Percentiles rank a stretch among this genome's conserved stretches.
These are phyloP conservation scores for Paraphoma sp. DNA, from an alignment of 2,329 filamentous ascomycete genomes.

Conservation along the genomic window DNA sequence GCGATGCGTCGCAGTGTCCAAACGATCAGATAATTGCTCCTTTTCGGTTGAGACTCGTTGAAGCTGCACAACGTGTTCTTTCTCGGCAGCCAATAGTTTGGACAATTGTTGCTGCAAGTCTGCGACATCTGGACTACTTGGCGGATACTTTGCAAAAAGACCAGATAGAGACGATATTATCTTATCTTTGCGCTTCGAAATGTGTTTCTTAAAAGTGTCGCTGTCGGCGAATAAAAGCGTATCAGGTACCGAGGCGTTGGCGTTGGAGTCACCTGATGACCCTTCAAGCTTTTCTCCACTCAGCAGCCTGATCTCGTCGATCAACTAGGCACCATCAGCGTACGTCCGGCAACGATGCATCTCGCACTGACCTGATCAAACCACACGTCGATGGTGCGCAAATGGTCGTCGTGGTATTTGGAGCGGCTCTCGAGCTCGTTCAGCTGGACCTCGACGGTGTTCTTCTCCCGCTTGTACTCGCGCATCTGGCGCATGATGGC, in stretches of 20 bases:
- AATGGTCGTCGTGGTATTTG: slow-evolving; percentile 87
- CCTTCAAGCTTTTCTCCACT: slow-evolving; percentile 43
- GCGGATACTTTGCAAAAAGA: slow-evolving; percentile 63
- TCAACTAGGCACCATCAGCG: slow-evolving; percentile 47
- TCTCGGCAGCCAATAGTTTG: slow-evolving; percentile 79
- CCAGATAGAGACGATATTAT: slow-evolving; percentile 77
- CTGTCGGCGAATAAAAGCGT: slow-evolving; percentile 63
- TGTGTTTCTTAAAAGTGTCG: slow-evolving; percentile 75
- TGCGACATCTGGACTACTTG: slow-evolving; percentile 70
- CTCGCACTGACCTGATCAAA: slow-evolving; percentile 78
- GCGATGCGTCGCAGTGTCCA: slow-evolving; percentile 86
- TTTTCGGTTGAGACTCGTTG: slow-evolving; percentile 80
- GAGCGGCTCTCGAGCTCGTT: slow-evolving; percentile 80
- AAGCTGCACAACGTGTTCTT: slow-evolving; percentile 77
- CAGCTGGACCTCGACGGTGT: slow-evolving; percentile 79
- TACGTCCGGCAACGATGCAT: slow-evolving; percentile 10
- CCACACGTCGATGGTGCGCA: slow-evolving; percentile 91
- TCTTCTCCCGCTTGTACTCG: slow-evolving; percentile 92
- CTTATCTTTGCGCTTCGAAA: slow-evolving; percentile 75
- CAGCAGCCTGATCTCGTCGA: slow-evolving; percentile 57
- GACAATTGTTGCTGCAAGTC: slow-evolving; percentile 79
- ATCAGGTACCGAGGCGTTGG: slow-evolving; percentile 54
- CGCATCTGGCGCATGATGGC: slow-evolving; percentile 97
- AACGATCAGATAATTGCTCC: slow-evolving; percentile 81
- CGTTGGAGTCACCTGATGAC: slow-evolving; percentile 30